phyloP scores from a whole-genome alignment of 768 basidiomycete species.

The Calocera cornea region DNA sequence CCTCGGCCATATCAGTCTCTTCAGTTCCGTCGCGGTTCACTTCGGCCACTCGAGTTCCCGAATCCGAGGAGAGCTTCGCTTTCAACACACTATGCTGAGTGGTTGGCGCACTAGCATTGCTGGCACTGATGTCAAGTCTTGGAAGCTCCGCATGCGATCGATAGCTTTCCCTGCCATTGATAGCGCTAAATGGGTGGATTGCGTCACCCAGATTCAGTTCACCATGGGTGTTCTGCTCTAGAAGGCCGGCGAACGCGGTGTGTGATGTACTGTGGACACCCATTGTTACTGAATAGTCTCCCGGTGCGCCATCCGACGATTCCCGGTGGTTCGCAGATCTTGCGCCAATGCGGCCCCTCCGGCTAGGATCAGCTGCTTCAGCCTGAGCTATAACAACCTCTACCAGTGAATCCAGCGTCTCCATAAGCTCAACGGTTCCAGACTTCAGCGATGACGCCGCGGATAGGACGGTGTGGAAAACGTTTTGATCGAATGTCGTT shows the following conservation, averaged over 20 bases:
- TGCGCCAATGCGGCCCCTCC: conserved; percentile 6
- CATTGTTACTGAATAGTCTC: background rate
- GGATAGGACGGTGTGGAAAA: background rate
- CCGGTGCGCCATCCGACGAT: background rate
- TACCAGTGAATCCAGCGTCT: conserved; percentile 4
- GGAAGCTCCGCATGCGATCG: background rate
- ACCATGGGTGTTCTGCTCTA: background rate
- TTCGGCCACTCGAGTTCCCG: no score
- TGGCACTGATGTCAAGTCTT: background rate
- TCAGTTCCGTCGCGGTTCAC: no score
- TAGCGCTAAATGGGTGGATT: background rate
- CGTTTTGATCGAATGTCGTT: background rate
- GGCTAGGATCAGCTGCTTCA: conserved; percentile 7
- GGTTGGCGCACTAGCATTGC: background rate
- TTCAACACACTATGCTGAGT: background rate
- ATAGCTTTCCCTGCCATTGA: background rate
- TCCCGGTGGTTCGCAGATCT: background rate
- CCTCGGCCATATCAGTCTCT: no score
- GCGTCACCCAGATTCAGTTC: background rate
- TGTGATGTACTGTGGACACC: background rate
- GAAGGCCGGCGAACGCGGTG: background rate
- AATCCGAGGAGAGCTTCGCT: background rate
- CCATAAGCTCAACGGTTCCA: background rate
- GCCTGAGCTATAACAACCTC: conserved; percentile 14
- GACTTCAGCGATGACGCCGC: conserved; percentile 8